Evolutionary conservation across 192 early-diverging fungal species (phyloP).

Genomic region (Coemansia sp.): DNA sequence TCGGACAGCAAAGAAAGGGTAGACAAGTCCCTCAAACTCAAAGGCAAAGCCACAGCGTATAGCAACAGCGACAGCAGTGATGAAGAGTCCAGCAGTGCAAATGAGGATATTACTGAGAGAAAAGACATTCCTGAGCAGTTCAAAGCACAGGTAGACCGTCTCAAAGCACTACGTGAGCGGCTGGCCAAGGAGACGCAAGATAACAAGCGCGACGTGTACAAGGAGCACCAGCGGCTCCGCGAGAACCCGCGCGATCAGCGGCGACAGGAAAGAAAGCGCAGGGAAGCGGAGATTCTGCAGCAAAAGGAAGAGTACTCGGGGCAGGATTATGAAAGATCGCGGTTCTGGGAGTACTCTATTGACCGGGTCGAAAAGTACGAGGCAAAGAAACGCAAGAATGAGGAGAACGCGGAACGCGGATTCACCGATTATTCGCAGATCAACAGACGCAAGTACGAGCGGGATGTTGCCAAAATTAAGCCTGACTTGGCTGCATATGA

Average conservation of each 20-base stretch:
- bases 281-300: conserved; percentile 75
- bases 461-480: conserved; percentile 76
- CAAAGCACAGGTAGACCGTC: conserved; percentile 29
- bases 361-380: conserved; percentile 83
- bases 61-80: conserved; percentile 2
- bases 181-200: conserved; percentile 49
- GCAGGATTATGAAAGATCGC: conserved; percentile 80
- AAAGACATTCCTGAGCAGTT: conserved; percentile 34
- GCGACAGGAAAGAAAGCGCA: conserved; percentile 67
- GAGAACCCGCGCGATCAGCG: conserved; percentile 66
- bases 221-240: conserved; percentile 74
- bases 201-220: conserved; percentile 74
- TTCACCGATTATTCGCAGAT: conserved; percentile 88
- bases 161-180: conserved; percentile 24
- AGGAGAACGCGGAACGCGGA: conserved; percentile 63
- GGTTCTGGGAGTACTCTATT: conserved; percentile 82
- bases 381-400: conserved; percentile 64
- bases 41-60: neutral
- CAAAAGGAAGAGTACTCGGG: conserved; percentile 66
- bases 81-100: neutral
- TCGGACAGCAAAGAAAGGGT: neutral
- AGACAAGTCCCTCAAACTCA: neutral
- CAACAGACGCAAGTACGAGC: conserved; percentile 87
- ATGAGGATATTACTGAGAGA: conserved; percentile 43
- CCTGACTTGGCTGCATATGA: conserved; percentile 80